Conservation (phyloP, 192 early-diverging fungal genomes). For the Coemansia sp. region DNA sequence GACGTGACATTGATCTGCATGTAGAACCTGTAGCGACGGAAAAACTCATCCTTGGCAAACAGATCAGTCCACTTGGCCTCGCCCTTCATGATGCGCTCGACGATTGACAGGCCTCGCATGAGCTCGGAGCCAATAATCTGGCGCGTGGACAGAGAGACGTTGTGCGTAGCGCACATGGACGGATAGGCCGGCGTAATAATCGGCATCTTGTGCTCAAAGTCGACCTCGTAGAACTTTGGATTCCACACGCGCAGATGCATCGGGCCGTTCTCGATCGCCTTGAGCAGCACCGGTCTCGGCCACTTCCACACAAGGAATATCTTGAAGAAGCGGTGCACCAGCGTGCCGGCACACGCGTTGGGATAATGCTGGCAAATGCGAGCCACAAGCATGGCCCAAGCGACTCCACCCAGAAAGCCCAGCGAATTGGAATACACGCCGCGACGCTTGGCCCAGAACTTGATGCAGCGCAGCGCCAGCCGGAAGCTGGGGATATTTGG, state of each 20-base stretch:
- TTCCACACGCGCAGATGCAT: constrained; percentile 93
- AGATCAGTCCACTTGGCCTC: constrained; percentile 75
- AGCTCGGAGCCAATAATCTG: constrained; percentile 83
- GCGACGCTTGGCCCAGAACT: constrained; percentile 93
- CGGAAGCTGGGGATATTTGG: constrained; percentile 88
- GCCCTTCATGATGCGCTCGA: constrained; percentile 72
- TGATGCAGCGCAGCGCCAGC: constrained; percentile 87
- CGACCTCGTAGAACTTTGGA: constrained; percentile 77
- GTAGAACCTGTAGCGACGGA: constrained; percentile 81
- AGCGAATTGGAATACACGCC: constrained; percentile 95
- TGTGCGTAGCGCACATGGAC: constrained; percentile 97
- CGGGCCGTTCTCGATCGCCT: constrained; percentile 82
- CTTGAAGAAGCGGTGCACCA: constrained; percentile 86
- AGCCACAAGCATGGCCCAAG: constrained; percentile 97
- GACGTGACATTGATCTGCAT: constrained; percentile 84
- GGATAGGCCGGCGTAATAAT: constrained; percentile 99
- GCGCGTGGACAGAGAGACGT: constrained; percentile 85
- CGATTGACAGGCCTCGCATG: constrained; percentile 70
- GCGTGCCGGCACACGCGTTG: constrained; percentile 81
- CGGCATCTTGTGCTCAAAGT: constrained; percentile 87
- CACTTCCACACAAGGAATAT: constrained; percentile 89
- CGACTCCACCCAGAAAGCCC: constrained; percentile 98
- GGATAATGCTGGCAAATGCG: constrained; percentile 95
- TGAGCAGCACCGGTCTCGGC: constrained; percentile 90
- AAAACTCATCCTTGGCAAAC: constrained; percentile 89